Evolutionary conservation across 1,284 basidiomycete species (phyloP), one percentile per base, ranked within the genome.

Genomic region (Ganoderma multipileum): DNA sequence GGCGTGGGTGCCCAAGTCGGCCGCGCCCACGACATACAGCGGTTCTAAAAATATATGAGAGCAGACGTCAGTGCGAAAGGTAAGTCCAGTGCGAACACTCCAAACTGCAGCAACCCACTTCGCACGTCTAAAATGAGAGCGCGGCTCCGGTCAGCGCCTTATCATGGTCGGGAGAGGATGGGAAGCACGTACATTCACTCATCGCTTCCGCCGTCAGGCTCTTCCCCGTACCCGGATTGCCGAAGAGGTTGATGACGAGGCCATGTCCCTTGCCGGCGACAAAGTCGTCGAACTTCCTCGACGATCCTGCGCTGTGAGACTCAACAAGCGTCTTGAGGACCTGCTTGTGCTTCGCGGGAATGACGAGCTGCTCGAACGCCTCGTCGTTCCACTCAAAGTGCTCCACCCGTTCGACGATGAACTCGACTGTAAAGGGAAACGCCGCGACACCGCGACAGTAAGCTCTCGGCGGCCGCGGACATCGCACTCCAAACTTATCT

Each of bases 11-110:
- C 88, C 88, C 3, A 90, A 81, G 72, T 89, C 88, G 1, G 87
- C 88, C 14, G 86, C 87, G n/a, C 87, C 87, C 59, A 90, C 83
- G 23, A 89, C 82, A 71, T 91, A 91, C n/a, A 91, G 78, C 3
- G 77, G 77, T 63, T 77, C 77, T 79, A 65, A 3, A 23, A 41
- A 38, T n/a, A 61, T 18, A 57, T 67, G 63, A 30, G 36, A 33
- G 16, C 8, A 28, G 7, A 14, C 3, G 50, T 64, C 50, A 66
- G 65, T 36, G 66, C 68, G 84, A 85, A 0, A 7, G 44, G 57
- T 44, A 18, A 65, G n/a, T 26, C 16, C 57, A 41, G 57, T 5
- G 59, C 30, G 28, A 65, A 38, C 26, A 30, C 61, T 55, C 50
- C 60, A 59, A 39, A 47, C 4, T 9, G 14, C 44, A 62, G 63